Base-by-base conservation (phyloP, 73 alveolate genomes). In the Tetrahymena elliotti region DNA sequence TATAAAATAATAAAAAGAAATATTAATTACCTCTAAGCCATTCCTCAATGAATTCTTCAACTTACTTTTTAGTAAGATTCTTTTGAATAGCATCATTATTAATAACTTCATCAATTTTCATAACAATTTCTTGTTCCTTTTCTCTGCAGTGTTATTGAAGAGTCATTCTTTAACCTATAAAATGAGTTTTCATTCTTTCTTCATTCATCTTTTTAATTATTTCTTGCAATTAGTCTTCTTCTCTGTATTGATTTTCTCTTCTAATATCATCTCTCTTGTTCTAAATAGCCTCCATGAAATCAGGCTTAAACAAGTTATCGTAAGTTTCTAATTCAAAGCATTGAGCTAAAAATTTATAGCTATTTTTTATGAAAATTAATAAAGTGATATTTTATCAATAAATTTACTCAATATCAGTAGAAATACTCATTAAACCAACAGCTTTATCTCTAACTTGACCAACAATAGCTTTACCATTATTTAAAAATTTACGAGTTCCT, bases 371-470 rank as follows among this genome's bases (percentile, higher is more conserved):
- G 13, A 11, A 0, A 31, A 53, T 53, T 35, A 15, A 40, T 10
- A 40, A 40, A 40, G 54, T 40, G 54, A 40, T 10, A 40, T 40
- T 40, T 40, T n/a, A n/a, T n/a, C n/a, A 40, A 36, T 40, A 16
- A n/a, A 93, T 34, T 83, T 97, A 99, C 97, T 98, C 99, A 10
- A 99, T 98, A 84, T 98, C 99, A 18, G 99, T 95, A 33, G 99
- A 97, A 24, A 99, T 97, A 84, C 99, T 98, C 98, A 99, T 96
- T 54, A 99, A 96, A 18, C 99, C 99, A 15, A 99, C 99, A n/a
- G 99, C 99, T 93, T 99, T 98, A 93, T 98, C 99, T 93, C 99
- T 98, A 9, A 99, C 99, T 96, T 98, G 98, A 16, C 99, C 99
- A 2, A 98, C 99, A 36, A 99, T 98, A 33, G 99, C 99, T 94